Base-by-base conservation (phyloP, 1,139 yeast species). In the Geotrichum histeridarum region DNA sequence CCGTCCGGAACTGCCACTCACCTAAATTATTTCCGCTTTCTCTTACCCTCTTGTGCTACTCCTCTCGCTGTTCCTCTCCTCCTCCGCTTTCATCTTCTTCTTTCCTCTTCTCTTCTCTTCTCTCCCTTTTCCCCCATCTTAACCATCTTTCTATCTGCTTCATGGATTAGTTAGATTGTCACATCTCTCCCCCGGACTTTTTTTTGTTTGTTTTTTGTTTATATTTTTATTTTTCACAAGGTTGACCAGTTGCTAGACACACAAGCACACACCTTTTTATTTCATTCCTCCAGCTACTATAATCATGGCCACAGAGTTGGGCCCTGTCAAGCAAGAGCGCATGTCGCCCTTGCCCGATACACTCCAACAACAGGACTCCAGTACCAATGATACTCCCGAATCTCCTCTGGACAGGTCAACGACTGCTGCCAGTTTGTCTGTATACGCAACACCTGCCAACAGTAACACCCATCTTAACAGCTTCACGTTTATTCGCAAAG, bases 1-100 rank as follows among this genome's bases (percentile, higher is more conserved):
- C 54, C 49, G 54, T 22, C 42, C 50, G 54, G 49, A 43, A 43
- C 47, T n/a, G 47, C 47, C 38, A 31, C 47, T 32, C n/a, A 27
- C 30, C 41, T 36, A 12, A 11, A 37, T 46, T 45, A 39, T 41
- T 39, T 39, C 39, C 22, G 33, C 42, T 35, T 46, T 46, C 27
- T 42, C 27, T 17, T 30, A 22, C 22, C 39, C 39, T 33, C 31
- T 44, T 14, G 12, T 39, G 31, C n/a, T 18, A 9, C 22, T 17
- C 27, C 18, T 15, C 36, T 35, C 17, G 14, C 36, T 37, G 17
- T 50, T 50, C 36, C 27, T 38, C 32, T 41, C 12, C 18, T 41
- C 18, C 14, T 8, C 30, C 18, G 11, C 14, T 12, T n/a, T 14
- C 22, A 9, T 17, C 22, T 27, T 30, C 46, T 14, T 17, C 18